Evolutionary conservation across 1,139 yeast genomes (phyloP).

Genomic region (Pichia terricola): DNA sequence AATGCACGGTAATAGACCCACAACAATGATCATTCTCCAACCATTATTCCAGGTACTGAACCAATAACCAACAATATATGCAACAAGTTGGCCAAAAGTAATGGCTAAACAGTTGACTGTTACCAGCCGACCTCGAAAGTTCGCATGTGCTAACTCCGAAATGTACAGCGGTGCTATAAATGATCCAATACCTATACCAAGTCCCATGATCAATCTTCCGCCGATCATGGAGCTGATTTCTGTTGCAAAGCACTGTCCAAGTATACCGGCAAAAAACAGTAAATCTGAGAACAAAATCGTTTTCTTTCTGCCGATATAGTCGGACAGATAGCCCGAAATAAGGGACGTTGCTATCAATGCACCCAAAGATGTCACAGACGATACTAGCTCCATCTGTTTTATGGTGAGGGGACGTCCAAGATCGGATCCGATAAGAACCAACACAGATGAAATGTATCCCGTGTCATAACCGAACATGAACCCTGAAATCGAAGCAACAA

Average conservation of each 20-base stretch:
- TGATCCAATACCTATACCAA: constrained; percentile 52
- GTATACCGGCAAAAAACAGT: constrained; percentile 41
- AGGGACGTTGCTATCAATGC: constrained; percentile 42
- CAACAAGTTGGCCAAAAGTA: constrained; percentile 51
- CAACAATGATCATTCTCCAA: constrained; percentile 46
- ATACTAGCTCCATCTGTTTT: constrained; percentile 44
- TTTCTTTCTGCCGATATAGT: constrained; percentile 37
- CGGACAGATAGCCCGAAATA: constrained; percentile 42
- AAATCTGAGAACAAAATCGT: constrained; percentile 39
- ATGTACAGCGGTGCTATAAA: constrained; percentile 49
- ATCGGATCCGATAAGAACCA: constrained; percentile 45
- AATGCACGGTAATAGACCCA: constrained; percentile 45
- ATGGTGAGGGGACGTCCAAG: constrained; percentile 35
- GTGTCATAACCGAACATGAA: constrained; percentile 59
- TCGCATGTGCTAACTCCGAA: constrained; percentile 47
- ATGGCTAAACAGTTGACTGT: constrained; percentile 47
- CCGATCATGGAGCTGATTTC: constrained; percentile 44
- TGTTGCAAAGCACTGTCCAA: constrained; percentile 36
- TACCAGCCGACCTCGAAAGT: constrained; percentile 45
- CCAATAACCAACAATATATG: constrained; percentile 47
- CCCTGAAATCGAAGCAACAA: constrained; percentile 39
- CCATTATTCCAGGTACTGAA: constrained; percentile 36
- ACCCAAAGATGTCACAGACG: constrained; percentile 49
- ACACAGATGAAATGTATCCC: constrained; percentile 50
- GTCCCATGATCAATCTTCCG: constrained; percentile 47